Evolutionary conservation across 495 filamentous ascomycete genomes (phyloP), one percentile per base, ranked within the genome.

Genomic region (Lasiosphaeria hispida): DNA sequence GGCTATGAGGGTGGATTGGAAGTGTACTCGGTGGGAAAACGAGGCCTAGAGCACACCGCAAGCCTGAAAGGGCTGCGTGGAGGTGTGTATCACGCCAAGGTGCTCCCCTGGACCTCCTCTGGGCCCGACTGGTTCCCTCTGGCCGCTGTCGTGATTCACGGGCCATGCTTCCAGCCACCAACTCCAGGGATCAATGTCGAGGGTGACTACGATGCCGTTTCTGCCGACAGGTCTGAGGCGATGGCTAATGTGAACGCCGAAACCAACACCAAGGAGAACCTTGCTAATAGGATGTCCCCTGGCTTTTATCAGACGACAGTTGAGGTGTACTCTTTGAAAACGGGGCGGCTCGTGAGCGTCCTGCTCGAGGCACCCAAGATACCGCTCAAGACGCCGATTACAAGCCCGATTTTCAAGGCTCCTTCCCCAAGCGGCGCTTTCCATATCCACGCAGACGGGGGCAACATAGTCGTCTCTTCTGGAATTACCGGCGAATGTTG

Each of bases 401-500:
- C 77, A 1, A 85, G 78, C 67, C 77, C 82, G 1, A 59, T 75
- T 36, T 84, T 86, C 60, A 69, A 75, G 51, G 72, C 82, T 4
- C 88, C 90, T 10, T 71, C 80, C 5, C 87, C 89, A 3, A 76
- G 82, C 17, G 91, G 89, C 13, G 85, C 87, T 34, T 78, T 95
- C 59, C 84, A 80, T 39, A 73, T 96, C 23, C 82, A 85, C 63
- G 82, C 84, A 2, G 83, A 85, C 52, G 83, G 81, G 10, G 86
- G 81, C 13, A 87, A 81, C 65, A 53, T 95, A 34, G 75, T 89
- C 10, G 73, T 96, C 15, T 82, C 87, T 18, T 96, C 91, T 51
- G 90, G 91, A 10, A 76, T 78, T 13, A 96, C 89, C 48, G 92
- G 92, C 9, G 92, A 96, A 69, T 85, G 92, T 7, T 95, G 86